Conservation (phyloP, 257 asterid species). For the Knoxia roxburghii region DNA sequence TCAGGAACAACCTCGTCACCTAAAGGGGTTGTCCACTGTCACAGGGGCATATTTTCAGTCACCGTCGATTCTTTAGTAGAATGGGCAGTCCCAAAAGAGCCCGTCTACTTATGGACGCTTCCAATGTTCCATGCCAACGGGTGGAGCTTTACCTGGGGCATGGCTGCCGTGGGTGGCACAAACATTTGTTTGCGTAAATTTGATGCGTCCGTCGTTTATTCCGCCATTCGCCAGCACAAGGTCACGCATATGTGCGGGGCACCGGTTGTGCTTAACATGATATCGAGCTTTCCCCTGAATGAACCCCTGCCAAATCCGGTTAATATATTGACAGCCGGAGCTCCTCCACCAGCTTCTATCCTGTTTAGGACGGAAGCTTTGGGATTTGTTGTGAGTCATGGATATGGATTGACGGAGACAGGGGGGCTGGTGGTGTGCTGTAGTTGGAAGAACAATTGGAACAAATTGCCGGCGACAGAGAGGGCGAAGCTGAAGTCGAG, state of each 20-base stretch:
- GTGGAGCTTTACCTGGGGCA: slow-evolving; percentile 80
- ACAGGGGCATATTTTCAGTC: slow-evolving; percentile 47
- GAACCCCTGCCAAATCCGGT: slow-evolving; percentile 21
- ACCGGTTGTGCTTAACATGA: slow-evolving; percentile 69
- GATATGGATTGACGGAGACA: slow-evolving; percentile 73
- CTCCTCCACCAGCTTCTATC: slow-evolving; percentile 71
- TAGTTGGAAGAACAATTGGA: slow-evolving; percentile 68
- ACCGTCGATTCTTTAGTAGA: slow-evolving; percentile 49
- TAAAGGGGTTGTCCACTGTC: slow-evolving; percentile 72
- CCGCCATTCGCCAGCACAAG: slow-evolving; percentile 27
- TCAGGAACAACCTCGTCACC: slow-evolving; percentile 83
- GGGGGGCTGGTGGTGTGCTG: slow-evolving; percentile 62
- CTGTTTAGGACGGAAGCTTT: slow-evolving; percentile 48
- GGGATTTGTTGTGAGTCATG: slow-evolving; percentile 60
- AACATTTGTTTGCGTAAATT: slow-evolving; percentile 62
- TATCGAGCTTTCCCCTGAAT: slow-evolving; percentile 22
- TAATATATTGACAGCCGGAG: slow-evolving; percentile 51
- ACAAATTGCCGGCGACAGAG: slow-evolving; percentile 41
- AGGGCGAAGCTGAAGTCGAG: slow-evolving; percentile 55
- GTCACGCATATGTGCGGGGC: slow-evolving; percentile 90
- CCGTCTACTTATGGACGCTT: slow-evolving; percentile 72
- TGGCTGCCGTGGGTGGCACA: slow-evolving; percentile 62
- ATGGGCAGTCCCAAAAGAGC: slow-evolving; percentile 61
- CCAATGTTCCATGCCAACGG: slow-evolving; percentile 92
- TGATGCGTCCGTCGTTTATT: slow-evolving; percentile 37